These are phyloP conservation scores for Lotus japonicus DNA, from an alignment of 306 rosid species.

Conservation along the genomic window DNA sequence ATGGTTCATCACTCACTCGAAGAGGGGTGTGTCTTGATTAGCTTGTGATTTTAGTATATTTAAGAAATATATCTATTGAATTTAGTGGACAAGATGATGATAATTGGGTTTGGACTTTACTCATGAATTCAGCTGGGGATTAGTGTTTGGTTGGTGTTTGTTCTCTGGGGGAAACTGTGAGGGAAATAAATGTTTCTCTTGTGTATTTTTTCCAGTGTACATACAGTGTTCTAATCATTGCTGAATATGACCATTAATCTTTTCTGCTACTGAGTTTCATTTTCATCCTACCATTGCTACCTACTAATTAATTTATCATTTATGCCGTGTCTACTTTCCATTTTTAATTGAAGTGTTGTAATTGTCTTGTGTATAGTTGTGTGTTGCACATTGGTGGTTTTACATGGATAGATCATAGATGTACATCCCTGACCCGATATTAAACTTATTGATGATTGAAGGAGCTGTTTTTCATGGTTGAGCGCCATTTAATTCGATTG, in stretches of 20 bases:
- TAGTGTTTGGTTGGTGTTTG: neutral
- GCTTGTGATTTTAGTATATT: slow-evolving; percentile 1
- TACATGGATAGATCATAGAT: too few relatives aligned
- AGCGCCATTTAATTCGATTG: too few relatives aligned
- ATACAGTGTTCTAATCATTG: slow-evolving; percentile 16
- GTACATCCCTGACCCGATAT: too few relatives aligned
- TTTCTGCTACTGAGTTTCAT: neutral
- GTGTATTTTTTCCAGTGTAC: slow-evolving; percentile 1
- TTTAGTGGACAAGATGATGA: neutral
- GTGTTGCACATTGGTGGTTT: too few relatives aligned
- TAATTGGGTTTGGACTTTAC: neutral
- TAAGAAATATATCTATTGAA: neutral
- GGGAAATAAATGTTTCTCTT: neutral
- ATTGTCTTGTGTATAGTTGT: too few relatives aligned
- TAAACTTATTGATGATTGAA: too few relatives aligned
- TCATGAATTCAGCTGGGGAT: neutral
- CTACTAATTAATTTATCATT: neutral
- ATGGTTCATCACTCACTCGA: slow-evolving; percentile 37
- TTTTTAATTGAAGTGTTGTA: too few relatives aligned
- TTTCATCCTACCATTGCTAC: neutral
- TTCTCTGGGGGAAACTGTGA: too few relatives aligned
- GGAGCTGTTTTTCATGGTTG: too few relatives aligned
- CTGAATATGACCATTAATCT: neutral
- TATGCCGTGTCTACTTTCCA: too few relatives aligned
- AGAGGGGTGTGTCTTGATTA: slow-evolving; percentile 39